phyloP scores from a whole-genome alignment of 495 filamentous ascomycete species.

The Penicillium manginii region DNA sequence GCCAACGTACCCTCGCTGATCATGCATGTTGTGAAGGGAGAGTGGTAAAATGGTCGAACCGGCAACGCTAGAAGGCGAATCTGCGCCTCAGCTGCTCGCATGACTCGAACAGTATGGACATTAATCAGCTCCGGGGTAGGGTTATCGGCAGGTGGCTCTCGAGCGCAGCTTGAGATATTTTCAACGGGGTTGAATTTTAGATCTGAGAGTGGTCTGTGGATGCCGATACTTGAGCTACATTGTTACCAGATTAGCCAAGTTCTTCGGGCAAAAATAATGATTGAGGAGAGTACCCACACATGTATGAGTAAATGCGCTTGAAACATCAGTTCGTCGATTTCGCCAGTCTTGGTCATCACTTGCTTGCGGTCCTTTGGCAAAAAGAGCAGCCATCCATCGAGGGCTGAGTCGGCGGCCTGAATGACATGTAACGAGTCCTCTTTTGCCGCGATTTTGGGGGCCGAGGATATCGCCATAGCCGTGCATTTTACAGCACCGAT shows the following conservation, averaged over 20 bases:
- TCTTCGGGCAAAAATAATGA: not conserved
- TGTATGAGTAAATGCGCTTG: constrained; percentile 39
- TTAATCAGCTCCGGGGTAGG: constrained; percentile 31
- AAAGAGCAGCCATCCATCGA: constrained; percentile 35
- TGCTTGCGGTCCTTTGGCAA: constrained; percentile 32
- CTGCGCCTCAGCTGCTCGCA: constrained; percentile 32
- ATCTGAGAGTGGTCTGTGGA: constrained; percentile 38
- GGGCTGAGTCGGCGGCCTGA: constrained; percentile 30
- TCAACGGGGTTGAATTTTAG: constrained; percentile 35
- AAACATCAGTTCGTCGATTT: constrained; percentile 43
- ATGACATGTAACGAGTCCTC: constrained; percentile 33
- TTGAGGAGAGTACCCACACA: constrained; percentile 27
- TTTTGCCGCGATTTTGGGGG: constrained; percentile 17
- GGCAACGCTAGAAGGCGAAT: constrained; percentile 35
- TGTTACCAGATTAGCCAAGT: not conserved
- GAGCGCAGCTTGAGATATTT: constrained; percentile 34
- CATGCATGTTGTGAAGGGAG: constrained; percentile 39
- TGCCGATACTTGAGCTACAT: constrained; percentile 30
- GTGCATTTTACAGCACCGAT: constrained; percentile 53
- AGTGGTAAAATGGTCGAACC: constrained; percentile 26
- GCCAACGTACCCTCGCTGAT: constrained; percentile 32
- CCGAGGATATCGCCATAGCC: constrained; percentile 27
- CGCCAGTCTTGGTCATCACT: constrained; percentile 30
- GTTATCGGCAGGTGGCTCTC: constrained; percentile 26
- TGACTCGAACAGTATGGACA: constrained; percentile 31